A percentile compares a stretch with the other conserved stretches of the same genome.
These are phyloP conservation scores for Gossypium anomalum DNA, from an alignment of 345 rosid species.

Conservation along the genomic window DNA sequence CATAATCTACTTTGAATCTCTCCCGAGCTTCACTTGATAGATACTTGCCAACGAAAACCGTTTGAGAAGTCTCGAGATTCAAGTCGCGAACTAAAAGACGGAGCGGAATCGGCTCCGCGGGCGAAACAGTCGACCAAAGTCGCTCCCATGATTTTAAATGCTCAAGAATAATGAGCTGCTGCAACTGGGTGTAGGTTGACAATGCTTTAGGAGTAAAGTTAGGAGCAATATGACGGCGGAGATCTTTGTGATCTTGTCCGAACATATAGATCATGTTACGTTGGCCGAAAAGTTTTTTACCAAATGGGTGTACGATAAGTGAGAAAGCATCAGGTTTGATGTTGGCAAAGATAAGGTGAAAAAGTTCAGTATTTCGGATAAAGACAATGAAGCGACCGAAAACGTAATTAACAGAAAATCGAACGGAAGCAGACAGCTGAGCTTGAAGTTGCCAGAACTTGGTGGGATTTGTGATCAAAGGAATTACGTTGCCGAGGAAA, in stretches of 20 bases:
- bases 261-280: slow-evolving; percentile 80
- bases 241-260: slow-evolving; percentile 77
- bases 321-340: slow-evolving; percentile 79
- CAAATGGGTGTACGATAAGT: slow-evolving; percentile 80
- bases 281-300: slow-evolving; percentile 79
- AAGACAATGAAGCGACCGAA: slow-evolving; percentile 66
- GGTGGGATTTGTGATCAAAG: slow-evolving; percentile 52
- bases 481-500: slow-evolving; percentile 53
- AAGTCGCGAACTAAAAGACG: slow-evolving; percentile 59
- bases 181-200: slow-evolving; percentile 56
- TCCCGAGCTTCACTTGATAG: slow-evolving; percentile 31
- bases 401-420: slow-evolving; percentile 64
- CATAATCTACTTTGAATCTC: slow-evolving; percentile 53
- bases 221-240: slow-evolving; percentile 77
- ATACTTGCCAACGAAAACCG: slow-evolving; percentile 77
- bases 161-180: slow-evolving; percentile 58
- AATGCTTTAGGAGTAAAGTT: slow-evolving; percentile 75
- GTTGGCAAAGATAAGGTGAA: slow-evolving; percentile 64
- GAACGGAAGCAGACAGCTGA: slow-evolving; percentile 25
- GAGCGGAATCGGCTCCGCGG: slow-evolving; percentile 26
- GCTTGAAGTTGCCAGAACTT: slow-evolving; percentile 75
- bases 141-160: slow-evolving; percentile 57
- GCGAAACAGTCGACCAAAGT: slow-evolving; percentile 10
- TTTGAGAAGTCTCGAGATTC: slow-evolving; percentile 85
- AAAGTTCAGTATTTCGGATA: slow-evolving; percentile 56